Base-by-base conservation (phyloP, 2,329 filamentous ascomycete species). In the Intubia oerlemansii region DNA sequence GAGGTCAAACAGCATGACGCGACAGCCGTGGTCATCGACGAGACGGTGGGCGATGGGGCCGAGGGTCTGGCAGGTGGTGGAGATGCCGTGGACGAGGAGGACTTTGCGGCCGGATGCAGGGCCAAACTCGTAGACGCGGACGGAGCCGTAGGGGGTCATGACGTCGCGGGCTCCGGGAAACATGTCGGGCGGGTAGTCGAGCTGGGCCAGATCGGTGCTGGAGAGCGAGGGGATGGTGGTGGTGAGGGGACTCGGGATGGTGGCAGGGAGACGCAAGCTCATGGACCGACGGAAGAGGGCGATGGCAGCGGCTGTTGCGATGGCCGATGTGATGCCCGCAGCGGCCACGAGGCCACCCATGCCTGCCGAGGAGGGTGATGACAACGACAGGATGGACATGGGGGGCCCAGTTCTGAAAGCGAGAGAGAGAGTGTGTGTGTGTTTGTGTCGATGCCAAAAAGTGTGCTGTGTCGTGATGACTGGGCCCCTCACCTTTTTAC, bases 71-170 rank as follows among this genome's bases (percentile, higher is more conserved):
- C 75, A 81, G 0, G 80, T 75, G 0, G 79, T 90, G 35, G 72
- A 80, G 44, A 90, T 85, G 25, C 81, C 81, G 45, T 90, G 81
- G 7, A 91, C 57, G 19, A 90, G 58, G 11, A 90, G 49, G 5
- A 88, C 70, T 41, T 77, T 84, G 25, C 64, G 59, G 7, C 81
- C 81, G 30, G 65, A 49, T 28, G 69, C 60, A 1, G 79, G 75
- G 2, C 81, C 81, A 52, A 75, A 90, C 53, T 90, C 81, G 44
- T 88, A 88, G 14, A 79, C 73, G 21, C 77, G 59, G 31, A 82
- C 70, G 19, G 58, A 68, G 28, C 81, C 80, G 45, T 80, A 84
- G 42, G 73, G 75, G 4, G 72, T 76, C 4, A 57, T 47, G 11
- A 90, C 70, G 46, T 88, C 76, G 34, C 80, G 62, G 1, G 64